phyloP scores from a whole-genome alignment of 257 asterid genomes.

The Orobanche coerulescens region DNA sequence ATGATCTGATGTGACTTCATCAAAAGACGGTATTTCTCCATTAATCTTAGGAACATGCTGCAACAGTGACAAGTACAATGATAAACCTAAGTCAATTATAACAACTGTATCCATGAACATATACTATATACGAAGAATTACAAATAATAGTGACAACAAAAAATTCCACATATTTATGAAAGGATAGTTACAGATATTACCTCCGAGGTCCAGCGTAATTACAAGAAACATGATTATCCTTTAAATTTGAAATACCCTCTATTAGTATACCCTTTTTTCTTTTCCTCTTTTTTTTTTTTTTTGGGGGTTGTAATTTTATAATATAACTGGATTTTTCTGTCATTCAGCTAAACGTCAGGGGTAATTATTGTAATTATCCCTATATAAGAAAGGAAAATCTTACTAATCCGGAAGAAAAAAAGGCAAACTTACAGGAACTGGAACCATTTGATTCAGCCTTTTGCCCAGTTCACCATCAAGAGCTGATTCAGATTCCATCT shows the following conservation, averaged over 20 bases:
- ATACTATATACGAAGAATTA: too few relatives aligned
- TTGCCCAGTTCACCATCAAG: constrained; percentile 84
- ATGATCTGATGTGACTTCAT: constrained; percentile 85
- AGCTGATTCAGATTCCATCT: constrained; percentile 63
- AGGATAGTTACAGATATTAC: too few relatives aligned
- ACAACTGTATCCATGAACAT: not conserved
- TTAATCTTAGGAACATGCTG: constrained; percentile 88
- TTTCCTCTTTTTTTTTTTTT: too few relatives aligned
- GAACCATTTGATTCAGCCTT: constrained; percentile 65
- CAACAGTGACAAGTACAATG: constrained; percentile 19
- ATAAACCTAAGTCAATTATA: constrained; percentile 3
- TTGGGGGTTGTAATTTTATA: too few relatives aligned
- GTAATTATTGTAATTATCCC: not conserved
- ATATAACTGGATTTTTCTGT: not conserved
- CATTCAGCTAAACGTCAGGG: not conserved
- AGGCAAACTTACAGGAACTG: constrained; percentile 65
- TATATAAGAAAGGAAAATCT: constrained; percentile 1
- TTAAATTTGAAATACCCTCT: too few relatives aligned
- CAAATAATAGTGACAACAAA: not conserved
- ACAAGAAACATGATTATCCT: too few relatives aligned
- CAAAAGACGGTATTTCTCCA: constrained; percentile 78
- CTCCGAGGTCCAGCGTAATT: too few relatives aligned
- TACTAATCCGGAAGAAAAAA: not conserved
- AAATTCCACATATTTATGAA: too few relatives aligned
- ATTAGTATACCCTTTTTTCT: too few relatives aligned